Percentiles rank a stretch among this genome's conserved stretches.
These are phyloP conservation scores for Pichia sp. DNA, from an alignment of 1,139 yeast species.

Conservation along the genomic window DNA sequence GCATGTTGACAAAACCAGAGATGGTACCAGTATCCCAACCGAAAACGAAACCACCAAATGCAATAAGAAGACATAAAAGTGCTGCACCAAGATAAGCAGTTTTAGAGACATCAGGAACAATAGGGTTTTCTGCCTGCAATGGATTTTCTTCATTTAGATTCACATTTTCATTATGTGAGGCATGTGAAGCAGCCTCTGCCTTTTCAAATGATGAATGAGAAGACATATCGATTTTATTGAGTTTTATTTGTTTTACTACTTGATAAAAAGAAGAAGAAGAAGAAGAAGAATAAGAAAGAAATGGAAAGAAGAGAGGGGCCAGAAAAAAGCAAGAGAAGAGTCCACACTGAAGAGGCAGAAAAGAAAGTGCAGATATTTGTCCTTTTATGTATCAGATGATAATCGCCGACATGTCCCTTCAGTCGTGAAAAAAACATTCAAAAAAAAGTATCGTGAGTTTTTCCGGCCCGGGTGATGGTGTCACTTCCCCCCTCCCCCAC, in stretches of 20 bases:
- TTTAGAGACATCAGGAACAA: slow-evolving; percentile 14
- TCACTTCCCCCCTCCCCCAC: background rate
- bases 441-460: background rate
- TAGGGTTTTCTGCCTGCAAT: slow-evolving; percentile 6
- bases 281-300: slow-evolving; percentile 1
- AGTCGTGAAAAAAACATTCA: too few species aligned
- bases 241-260: background rate
- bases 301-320: background rate
- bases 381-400: background rate
- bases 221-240: slow-evolving; percentile 8
- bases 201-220: slow-evolving; percentile 9
- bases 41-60: slow-evolving; percentile 64
- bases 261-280: background rate
- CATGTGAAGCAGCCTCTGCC: slow-evolving; percentile 2
- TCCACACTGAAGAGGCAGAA: background rate
- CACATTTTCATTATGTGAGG: slow-evolving; percentile 3
- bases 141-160: slow-evolving; percentile 4
- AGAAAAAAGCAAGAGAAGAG: background rate
- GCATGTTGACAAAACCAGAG: slow-evolving; percentile 70
- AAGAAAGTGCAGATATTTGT: background rate
- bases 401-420: too few species aligned
- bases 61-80: slow-evolving; percentile 40
- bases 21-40: slow-evolving; percentile 81
- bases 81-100: slow-evolving; percentile 14
- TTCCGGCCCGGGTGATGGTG: background rate